phyloP scores from a whole-genome alignment of 495 filamentous ascomycete species.

The Tuber melanosporum region DNA sequence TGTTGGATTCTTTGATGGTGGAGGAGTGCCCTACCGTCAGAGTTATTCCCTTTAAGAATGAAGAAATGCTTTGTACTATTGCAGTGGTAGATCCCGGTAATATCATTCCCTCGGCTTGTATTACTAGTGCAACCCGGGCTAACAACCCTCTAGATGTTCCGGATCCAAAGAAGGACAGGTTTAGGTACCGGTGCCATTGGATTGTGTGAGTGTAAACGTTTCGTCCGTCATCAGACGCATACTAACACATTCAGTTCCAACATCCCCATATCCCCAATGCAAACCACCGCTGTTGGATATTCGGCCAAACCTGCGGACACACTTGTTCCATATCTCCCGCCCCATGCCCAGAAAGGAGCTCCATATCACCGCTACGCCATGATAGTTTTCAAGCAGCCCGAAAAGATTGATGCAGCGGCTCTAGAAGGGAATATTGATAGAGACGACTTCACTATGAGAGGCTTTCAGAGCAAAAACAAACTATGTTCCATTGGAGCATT shows the following conservation, averaged over 20 bases:
- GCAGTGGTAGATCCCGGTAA: conserved; percentile 67
- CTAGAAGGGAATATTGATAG: conserved; percentile 52
- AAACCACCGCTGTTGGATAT: conserved; percentile 49
- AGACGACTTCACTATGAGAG: conserved; percentile 64
- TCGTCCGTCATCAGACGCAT: neutral
- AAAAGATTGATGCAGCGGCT: conserved; percentile 54
- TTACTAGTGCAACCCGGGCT: neutral
- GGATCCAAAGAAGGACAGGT: conserved; percentile 65
- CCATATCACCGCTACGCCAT: conserved; percentile 84
- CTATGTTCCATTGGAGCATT: conserved; percentile 71
- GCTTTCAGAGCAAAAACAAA: conserved; percentile 60
- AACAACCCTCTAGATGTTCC: conserved; percentile 61
- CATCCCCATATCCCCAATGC: conserved; percentile 50
- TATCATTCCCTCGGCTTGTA: neutral
- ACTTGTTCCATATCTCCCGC: conserved; percentile 74
- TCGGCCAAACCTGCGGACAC: conserved; percentile 54
- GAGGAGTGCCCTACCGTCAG: conserved; percentile 64
- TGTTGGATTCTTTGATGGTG: conserved; percentile 64
- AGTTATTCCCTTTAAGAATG: conserved; percentile 75
- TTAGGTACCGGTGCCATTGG: conserved; percentile 75
- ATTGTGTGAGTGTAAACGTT: conserved; percentile 56
- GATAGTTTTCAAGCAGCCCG: conserved; percentile 73
- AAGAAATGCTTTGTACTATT: conserved; percentile 72
- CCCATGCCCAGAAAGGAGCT: conserved; percentile 78
- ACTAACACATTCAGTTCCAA: conserved; percentile 44